Evolutionary conservation across 2,329 filamentous ascomycete genomes (phyloP), one percentile per base, ranked within the genome.

Genomic region (Monilinia laxa): DNA sequence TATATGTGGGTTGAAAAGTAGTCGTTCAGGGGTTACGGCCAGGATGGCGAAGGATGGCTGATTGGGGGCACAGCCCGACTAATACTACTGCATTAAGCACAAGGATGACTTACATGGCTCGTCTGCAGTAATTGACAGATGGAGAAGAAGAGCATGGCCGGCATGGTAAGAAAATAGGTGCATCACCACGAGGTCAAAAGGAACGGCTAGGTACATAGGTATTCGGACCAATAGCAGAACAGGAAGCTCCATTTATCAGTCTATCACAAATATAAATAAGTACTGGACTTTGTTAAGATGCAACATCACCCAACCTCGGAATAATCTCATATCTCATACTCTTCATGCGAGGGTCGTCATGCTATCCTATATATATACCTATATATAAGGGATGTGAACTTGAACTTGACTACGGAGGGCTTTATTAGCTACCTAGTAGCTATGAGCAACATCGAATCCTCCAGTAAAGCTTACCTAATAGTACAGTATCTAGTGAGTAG

Each of bases 101-200:
- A 25, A 49, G 57, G 28, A 51, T 60, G 28, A 49, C 7, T 38
- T 31, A 59, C 28, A 49, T 35, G 57, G 57, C 16, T 28, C n/a
- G 7, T 35, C 57, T 60, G 42, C 57, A 59, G 31, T 35, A 16
- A 20, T 35, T 35, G 31, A 35, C 31, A 35, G 31, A 49, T 14
- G 14, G 40, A 49, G 25, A 23, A 60, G 14, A 18, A 38, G 23
- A 60, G 20, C 42, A 35, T 51, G 28, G 28, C 23, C 57, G 42
- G 57, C 28, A 18, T 60, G 45, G 45, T 25, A 14, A 60, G 57
- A 49, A 51, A 60, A 51, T 38, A 51, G 38, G 25, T 47, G 42
- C 57, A 59, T 59, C 25, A 45, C 57, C 57, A 59, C 57, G 57
- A 35, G 57, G 28, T 59, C 42, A 28, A 49, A 59, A 35, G 31